Evolutionary conservation across 148 eudicot species (phyloP).

Genomic region (Rheum nobile): DNA sequence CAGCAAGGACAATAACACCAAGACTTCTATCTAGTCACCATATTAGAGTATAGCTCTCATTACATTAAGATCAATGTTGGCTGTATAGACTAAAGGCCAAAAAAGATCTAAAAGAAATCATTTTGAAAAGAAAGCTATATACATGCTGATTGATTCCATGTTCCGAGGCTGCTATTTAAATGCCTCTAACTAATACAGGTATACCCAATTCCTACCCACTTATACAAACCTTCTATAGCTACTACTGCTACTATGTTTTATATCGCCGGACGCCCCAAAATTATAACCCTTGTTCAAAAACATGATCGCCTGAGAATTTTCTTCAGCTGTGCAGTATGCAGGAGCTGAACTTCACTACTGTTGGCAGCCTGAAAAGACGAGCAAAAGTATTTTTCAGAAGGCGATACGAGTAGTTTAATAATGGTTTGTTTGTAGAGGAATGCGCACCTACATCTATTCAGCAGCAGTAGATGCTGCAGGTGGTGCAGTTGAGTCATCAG

Average conservation of each 20-base stretch:
- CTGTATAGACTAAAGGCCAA: conserved; percentile 12
- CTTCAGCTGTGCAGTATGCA: neutral
- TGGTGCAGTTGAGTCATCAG: conserved; percentile 31
- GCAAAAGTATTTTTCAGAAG: neutral
- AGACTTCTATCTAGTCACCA: neutral
- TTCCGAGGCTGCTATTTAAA: neutral
- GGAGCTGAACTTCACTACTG: neutral
- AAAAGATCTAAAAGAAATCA: neutral
- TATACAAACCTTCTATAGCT: conserved; percentile 1
- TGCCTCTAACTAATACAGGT: conserved; percentile 15
- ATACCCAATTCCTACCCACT: conserved; percentile 19
- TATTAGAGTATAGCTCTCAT: neutral
- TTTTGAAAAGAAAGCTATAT: neutral
- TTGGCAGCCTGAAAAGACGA: neutral
- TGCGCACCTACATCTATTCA: neutral
- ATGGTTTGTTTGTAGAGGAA: too few species aligned
- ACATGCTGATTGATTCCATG: neutral
- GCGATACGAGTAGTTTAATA: too few species aligned
- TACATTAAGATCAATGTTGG: neutral
- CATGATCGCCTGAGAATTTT: neutral
- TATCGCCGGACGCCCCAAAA: neutral
- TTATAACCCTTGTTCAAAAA: neutral
- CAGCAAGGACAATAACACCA: neutral
- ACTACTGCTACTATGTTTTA: neutral
- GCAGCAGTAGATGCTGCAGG: conserved; percentile 30